A percentile compares a stretch with the other conserved stretches of the same genome.
phyloP scores from a whole-genome alignment of 2,329 filamentous ascomycete species.

The Penicillium capsulatum region DNA sequence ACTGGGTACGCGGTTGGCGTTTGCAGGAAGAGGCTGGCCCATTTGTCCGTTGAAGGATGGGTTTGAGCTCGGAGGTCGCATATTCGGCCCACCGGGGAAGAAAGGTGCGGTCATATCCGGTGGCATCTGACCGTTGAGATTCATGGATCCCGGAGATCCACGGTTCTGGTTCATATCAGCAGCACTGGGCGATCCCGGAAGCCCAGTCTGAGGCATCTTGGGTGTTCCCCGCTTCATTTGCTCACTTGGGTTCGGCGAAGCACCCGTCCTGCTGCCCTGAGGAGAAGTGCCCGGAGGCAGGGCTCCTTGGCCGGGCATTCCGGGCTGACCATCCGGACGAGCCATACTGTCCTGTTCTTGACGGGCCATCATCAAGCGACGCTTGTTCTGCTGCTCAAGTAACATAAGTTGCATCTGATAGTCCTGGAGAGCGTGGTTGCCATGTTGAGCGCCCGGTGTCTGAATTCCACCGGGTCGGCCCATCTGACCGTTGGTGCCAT shows the following conservation, averaged over 20 bases:
- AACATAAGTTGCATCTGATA: slow-evolving; percentile 69
- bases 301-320: slow-evolving; percentile 43
- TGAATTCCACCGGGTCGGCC: slow-evolving; percentile 40
- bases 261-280: slow-evolving; percentile 53
- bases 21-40: slow-evolving; percentile 43
- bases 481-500: slow-evolving; percentile 55
- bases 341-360: slow-evolving; percentile 63
- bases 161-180: slow-evolving; percentile 56
- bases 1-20: slow-evolving; percentile 38
- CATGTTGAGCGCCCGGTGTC: slow-evolving; percentile 40
- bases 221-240: slow-evolving; percentile 61
- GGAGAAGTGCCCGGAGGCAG: slow-evolving; percentile 56
- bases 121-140: slow-evolving; percentile 52
- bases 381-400: slow-evolving; percentile 66
- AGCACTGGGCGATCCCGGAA: slow-evolving; percentile 56
- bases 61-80: slow-evolving; percentile 57
- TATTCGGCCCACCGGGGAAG: slow-evolving; percentile 47
- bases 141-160: slow-evolving; percentile 58
- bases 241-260: slow-evolving; percentile 59
- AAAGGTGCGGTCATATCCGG: slow-evolving; percentile 43
- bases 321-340: slow-evolving; percentile 46
- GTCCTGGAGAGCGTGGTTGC: slow-evolving; percentile 63
- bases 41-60: slow-evolving; percentile 44
- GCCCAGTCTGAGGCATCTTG: slow-evolving; percentile 54
- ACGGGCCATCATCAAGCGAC: slow-evolving; percentile 61